Conservation (phyloP, 2,329 filamentous ascomycete species). For the Trichoderma semiorbis region DNA sequence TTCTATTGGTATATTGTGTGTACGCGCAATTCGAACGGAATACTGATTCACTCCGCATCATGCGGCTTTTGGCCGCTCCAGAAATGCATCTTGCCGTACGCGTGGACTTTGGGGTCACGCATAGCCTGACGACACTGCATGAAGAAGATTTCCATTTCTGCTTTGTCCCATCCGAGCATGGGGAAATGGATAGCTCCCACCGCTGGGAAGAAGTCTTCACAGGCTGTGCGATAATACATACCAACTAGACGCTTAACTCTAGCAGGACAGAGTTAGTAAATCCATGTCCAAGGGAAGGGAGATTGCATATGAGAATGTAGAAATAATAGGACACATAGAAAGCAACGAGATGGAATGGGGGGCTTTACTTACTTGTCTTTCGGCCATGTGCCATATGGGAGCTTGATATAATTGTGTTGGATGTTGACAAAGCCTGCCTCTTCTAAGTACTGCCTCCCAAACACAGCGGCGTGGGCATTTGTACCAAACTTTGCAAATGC, state of each 20-base stretch:
- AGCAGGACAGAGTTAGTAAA: not conserved
- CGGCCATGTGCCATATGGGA: constrained; percentile 47
- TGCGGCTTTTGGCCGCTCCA: constrained; percentile 41
- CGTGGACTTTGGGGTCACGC: constrained; percentile 32
- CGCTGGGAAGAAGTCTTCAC: constrained; percentile 41
- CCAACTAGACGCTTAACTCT: constrained; percentile 39
- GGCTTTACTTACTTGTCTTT: constrained; percentile 35
- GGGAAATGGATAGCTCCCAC: constrained; percentile 40
- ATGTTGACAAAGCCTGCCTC: constrained; percentile 41
- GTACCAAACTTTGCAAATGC: constrained; percentile 38
- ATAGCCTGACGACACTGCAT: constrained; percentile 30
- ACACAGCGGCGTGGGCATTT: constrained; percentile 37
- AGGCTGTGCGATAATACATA: constrained; percentile 40
- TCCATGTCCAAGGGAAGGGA: not conserved
- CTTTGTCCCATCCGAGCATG: constrained; percentile 35
- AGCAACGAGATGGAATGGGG: not conserved
- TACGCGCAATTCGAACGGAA: not conserved
- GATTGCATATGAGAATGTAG: not conserved
- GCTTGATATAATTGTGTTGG: constrained; percentile 36
- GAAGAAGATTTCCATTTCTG: constrained; percentile 34
- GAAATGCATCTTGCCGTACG: constrained; percentile 41
- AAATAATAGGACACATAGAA: not conserved
- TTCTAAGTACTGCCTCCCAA: constrained; percentile 35
- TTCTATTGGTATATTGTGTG: not conserved
- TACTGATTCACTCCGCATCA: not conserved